Percentiles rank a stretch among this genome's conserved stretches.
These are phyloP conservation scores for Cladosporium cucumerinum DNA, from an alignment of 2,329 filamentous ascomycete species.

Conservation along the genomic window DNA sequence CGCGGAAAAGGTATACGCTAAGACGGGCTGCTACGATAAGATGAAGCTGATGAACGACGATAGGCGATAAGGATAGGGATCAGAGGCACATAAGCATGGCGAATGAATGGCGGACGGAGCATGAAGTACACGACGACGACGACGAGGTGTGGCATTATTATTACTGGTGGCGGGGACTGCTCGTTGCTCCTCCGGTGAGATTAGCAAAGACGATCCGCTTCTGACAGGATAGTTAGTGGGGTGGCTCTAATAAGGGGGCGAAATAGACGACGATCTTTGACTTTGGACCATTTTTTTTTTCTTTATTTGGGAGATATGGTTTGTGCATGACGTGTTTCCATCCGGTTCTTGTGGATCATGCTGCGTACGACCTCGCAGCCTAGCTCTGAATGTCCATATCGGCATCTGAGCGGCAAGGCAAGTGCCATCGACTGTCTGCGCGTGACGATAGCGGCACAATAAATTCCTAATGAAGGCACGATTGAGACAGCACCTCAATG, in stretches of 20 bases:
- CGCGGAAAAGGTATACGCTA: not conserved
- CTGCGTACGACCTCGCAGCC: not conserved
- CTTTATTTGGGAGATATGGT: not conserved
- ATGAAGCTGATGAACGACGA: not conserved
- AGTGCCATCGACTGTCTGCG: too few species aligned
- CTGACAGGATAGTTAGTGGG: not conserved
- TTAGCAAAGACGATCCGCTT: not conserved
- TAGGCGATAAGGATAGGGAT: not conserved
- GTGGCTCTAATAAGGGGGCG: not conserved
- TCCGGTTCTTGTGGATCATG: not conserved
- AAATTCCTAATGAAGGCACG: too few species aligned
- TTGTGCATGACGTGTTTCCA: not conserved
- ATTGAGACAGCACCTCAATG: too few species aligned
- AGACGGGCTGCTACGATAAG: not conserved
- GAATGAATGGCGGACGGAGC: not conserved
- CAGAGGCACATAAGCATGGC: not conserved
- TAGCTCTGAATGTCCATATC: too few species aligned
- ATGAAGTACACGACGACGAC: not conserved
- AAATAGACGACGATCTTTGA: not conserved
- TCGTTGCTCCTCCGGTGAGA: not conserved
- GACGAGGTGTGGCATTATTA: not conserved
- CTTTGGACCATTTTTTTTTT: not conserved
- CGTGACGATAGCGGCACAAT: too few species aligned
- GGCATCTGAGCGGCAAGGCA: too few species aligned
- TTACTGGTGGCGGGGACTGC: not conserved